These are phyloP conservation scores for Elongisporangium anandrum DNA, from an alignment of 352 stramenopile genomes.

Conservation along the genomic window DNA sequence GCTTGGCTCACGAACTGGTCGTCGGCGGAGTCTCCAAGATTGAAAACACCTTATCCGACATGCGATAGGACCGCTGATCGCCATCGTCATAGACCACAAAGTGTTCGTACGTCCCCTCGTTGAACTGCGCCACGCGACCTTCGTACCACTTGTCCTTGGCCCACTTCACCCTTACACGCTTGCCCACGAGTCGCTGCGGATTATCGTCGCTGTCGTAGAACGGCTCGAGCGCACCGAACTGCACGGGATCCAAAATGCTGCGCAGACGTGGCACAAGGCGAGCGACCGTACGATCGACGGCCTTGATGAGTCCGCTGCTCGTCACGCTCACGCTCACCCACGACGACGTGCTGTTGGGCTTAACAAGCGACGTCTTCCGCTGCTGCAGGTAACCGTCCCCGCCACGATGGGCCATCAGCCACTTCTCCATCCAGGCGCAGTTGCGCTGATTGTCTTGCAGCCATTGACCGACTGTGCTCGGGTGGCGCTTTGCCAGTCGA, in stretches of 20 bases:
- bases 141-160: conserved; percentile 89
- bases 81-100: conserved; percentile 84
- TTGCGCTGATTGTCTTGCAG: conserved; percentile 57
- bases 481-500: conserved; percentile 71
- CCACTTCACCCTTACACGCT: conserved; percentile 85
- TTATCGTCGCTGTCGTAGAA: conserved; percentile 90
- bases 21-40: conserved; percentile 43
- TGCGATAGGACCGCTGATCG: conserved; percentile 84
- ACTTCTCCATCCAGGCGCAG: conserved; percentile 83
- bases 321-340: conserved; percentile 68
- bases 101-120: conserved; percentile 79
- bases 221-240: conserved; percentile 31
- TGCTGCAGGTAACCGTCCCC: conserved; percentile 67
- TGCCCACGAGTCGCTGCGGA: conserved; percentile 71
- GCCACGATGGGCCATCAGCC: conserved; percentile 63
- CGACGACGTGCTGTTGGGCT: conserved; percentile 79
- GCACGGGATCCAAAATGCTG: conserved; percentile 36
- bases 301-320: conserved; percentile 50
- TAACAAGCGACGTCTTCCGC: conserved; percentile 72
- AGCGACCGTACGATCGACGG: conserved; percentile 52
- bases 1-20: conserved; percentile 10
- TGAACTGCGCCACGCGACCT: conserved; percentile 68
- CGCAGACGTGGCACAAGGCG: conserved; percentile 58
- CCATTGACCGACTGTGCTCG: conserved; percentile 49
- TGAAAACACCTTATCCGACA: conserved; percentile 88